Conservation (phyloP, 164 flowering plant genomes). For the Stephania japonica region DNA sequence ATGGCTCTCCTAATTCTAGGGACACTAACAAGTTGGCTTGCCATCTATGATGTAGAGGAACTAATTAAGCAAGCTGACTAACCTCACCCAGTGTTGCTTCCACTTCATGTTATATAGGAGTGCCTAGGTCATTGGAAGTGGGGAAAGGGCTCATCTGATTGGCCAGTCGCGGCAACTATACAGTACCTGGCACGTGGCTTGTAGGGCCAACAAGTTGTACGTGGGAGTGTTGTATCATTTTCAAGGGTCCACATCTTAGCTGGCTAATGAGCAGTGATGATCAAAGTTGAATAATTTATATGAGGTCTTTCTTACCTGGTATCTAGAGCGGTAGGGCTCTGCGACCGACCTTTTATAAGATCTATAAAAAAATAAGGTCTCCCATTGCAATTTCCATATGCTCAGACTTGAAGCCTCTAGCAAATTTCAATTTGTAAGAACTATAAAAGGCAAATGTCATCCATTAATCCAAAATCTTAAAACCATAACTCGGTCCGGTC, state of each 20-base stretch:
- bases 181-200: constrained; percentile 1
- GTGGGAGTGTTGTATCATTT: constrained; percentile 1
- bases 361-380: no score
- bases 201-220: neutral
- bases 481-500: no score
- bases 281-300: no score
- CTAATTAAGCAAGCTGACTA: neutral
- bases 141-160: neutral
- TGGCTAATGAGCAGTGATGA: neutral
- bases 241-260: neutral
- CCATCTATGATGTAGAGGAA: neutral
- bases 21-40: constrained; percentile 4
- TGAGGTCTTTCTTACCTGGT: no score
- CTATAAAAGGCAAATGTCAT: no score
- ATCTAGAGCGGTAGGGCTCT: no score
- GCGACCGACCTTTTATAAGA: no score
- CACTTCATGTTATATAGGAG: neutral
- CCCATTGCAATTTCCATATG: no score
- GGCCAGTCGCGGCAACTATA: neutral
- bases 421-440: no score
- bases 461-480: no score
- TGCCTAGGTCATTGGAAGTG: neutral
- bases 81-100: neutral
- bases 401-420: no score
- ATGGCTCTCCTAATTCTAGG: neutral